Base-by-base conservation (phyloP, 257 asterid genomes). In the Solanum chaucha region DNA sequence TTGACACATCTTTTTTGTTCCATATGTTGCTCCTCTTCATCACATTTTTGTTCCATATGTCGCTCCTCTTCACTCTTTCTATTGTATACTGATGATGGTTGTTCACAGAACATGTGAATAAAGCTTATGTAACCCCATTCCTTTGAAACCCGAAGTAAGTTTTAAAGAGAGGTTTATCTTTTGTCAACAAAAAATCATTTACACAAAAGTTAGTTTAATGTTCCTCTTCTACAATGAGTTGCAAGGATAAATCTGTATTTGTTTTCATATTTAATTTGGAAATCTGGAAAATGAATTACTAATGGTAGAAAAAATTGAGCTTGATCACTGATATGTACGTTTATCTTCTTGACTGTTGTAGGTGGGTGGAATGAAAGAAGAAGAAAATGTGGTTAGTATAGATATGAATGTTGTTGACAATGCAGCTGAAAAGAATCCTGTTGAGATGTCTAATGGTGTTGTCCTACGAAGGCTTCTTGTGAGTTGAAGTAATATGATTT, bases 381-480 rank as follows among this genome's bases (percentile, higher is more conserved):
- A 48, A 46, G 89, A 80, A 80, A 80, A 5, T 13, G 38, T 8
- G 85, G 75, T 75, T 44, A 91, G 61, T 74, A 85, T 91, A 86
- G 91, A 91, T 41, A 80, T 73, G 10, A 93, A 90, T 88, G 48
- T 87, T 75, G 88, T 91, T 85, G 78, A 40, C 77, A 51, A 88
- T 44, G 90, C 89, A 36, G 92, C 38, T 82, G 95, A 92, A 88
- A 86, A 92, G 12, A 84, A 90, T 86, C 93, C 94, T 12, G 91
- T 48, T 89, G 92, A 89, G 88, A 88, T 59, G 86, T 44, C 93
- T 1, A 94, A 94, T 88, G 93, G 95, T 67, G 88, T 70, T 67
- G 97, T 94, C 89, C 89, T 97, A 81, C 92, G 93, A 94, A 95
- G 93, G 93, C 99, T 97, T 94, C 98, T 95, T 91, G 99, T 97